Evolutionary conservation across 306 rosid species (phyloP), one percentile per base, ranked within the genome.

Genomic region (Echinosophora koreensis): DNA sequence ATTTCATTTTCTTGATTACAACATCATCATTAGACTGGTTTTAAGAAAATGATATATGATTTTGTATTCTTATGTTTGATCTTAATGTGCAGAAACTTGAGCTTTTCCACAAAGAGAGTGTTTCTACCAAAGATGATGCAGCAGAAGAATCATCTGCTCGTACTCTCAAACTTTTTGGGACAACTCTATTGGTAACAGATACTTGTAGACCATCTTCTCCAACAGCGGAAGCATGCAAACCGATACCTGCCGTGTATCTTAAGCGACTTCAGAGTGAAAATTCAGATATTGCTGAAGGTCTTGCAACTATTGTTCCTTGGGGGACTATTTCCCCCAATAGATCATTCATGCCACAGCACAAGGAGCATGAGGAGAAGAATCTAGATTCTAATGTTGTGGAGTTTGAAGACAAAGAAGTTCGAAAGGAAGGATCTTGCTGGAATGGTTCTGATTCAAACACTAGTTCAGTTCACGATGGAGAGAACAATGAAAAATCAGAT

Each of bases 81-180:
- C 59, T 61, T 77, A 7, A 58, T 67, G 44, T 72, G 28, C 79
- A 92, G 96, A 87, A 92, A 73, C 72, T 73, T 0, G 85, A 88
- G 57, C 72, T 61, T 59, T 76, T 74, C 58, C 77, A 73, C n/a
- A 79, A 74, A 2, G 91, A 80, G 39, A 68, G 58, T 41, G 79
- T 32, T 18, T 63, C 11, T 62, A 71, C 73, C 28, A 79, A 56
- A 75, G 91, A 82, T 2, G 82, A 56, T 55, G 77, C 78, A 27
- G 42, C 84, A 46, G 84, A 77, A 47, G 90, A 88, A 79, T 77
- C 79, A 35, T 80, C 87, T 1, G 6, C 75, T 7, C 81, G 86
- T 11, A 86, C 81, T 73, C 84, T 93, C 50, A 93, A 88, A 84
- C 97, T 93, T 64, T 91, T 93, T 32, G 98, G 98, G 42, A 80